Conservation (phyloP, 495 filamentous ascomycete genomes). For the Xylaria longipes region DNA sequence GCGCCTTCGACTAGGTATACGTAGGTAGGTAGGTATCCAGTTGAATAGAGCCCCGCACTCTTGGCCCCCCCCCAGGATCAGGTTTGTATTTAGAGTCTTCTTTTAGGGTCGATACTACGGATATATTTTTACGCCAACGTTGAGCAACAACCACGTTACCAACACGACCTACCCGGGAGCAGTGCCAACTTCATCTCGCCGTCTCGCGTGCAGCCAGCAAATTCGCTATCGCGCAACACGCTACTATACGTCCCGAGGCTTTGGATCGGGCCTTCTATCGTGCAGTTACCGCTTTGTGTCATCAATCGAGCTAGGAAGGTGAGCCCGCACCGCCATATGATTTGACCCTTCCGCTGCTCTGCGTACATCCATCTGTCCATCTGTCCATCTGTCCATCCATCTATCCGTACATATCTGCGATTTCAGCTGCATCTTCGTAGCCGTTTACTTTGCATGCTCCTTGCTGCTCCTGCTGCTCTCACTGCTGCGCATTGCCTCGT, state of each 20-base stretch:
- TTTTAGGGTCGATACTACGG: neutral
- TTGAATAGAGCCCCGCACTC: conserved; percentile 1
- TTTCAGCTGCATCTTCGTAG: conserved; percentile 19
- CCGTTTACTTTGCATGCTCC: conserved; percentile 17
- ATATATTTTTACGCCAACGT: neutral
- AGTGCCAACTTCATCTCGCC: neutral
- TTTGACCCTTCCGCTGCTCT: conserved; percentile 28
- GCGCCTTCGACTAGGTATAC: neutral
- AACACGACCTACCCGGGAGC: conserved; percentile 9
- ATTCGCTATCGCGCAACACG: conserved; percentile 5
- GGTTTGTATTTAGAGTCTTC: conserved; percentile 5
- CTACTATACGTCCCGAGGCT: neutral
- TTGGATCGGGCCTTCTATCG: conserved; percentile 20
- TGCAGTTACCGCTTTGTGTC: conserved; percentile 5
- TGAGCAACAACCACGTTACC: conserved; percentile 6
- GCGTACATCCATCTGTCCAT: neutral
- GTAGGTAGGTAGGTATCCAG: too few relatives aligned
- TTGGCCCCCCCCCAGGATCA: neutral
- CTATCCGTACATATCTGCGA: conserved; percentile 26
- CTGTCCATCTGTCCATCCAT: neutral
- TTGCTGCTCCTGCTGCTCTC: too few relatives aligned
- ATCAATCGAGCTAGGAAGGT: conserved; percentile 38
- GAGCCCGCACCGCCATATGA: conserved; percentile 39
- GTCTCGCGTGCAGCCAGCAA: conserved; percentile 1
- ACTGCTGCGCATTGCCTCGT: neutral